Base-by-base conservation (phyloP, 2,329 filamentous ascomycete species). In the Penicillium frequentans region DNA sequence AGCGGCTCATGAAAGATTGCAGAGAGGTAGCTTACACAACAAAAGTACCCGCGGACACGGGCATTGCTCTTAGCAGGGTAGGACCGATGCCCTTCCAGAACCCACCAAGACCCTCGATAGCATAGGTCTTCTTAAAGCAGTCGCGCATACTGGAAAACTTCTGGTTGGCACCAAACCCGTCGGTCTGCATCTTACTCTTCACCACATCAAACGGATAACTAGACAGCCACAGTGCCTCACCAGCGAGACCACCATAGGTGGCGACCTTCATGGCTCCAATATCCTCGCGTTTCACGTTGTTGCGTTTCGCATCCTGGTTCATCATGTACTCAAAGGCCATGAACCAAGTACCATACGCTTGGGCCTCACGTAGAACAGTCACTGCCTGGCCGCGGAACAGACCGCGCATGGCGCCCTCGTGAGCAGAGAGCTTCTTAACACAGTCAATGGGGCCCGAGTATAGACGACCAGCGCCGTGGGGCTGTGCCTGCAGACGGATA, bases 151-250 rank as follows among this genome's bases (percentile, higher is more conserved):
- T 88, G 73, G 80, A 85, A 78, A 90, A 99, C 72, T 83, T 83
- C 80, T 88, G 86, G 61, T 84, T 78, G 5, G 71, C 75, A 2
- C 90, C 91, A 72, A 97, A 95, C 0, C 90, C 93, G 77, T 99
- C 95, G 57, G 89, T 96, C 84, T 99, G 95, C 93, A 98, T 97
- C 85, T 96, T 98, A 78, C 91, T 96, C 89, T 99, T 99, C 77
- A 99, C 79, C 27, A 99, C 93, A 77, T 99, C 95, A 64, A 99
- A 89, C 23, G 95, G 95, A 78, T 99, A 99, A 71, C 91, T 96
- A 35, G 84, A 84, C 54, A 99, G 80, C 95, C 95, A 99, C 56
- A 99, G 84, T 52, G 87, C 91, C 82, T 99, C 95, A 66, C 95
- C 95, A 0, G 95, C 95, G 42, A 99, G 76, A 45, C 95, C 95